phyloP scores from a whole-genome alignment of 495 filamentous ascomycete genomes.

The Aspergillus nanangensis region DNA sequence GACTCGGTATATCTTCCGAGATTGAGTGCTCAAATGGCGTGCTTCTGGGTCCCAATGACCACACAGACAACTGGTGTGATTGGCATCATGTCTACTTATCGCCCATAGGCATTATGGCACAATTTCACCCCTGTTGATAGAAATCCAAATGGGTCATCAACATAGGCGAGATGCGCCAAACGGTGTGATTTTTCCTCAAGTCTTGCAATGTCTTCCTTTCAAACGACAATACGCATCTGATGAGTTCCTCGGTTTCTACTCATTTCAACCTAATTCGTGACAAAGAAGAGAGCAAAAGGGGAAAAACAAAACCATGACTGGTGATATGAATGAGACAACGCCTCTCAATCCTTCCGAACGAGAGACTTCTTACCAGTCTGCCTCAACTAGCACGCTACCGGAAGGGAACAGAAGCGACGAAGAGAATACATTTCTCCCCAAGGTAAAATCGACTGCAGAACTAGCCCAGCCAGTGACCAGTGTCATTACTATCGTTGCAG shows the following conservation, averaged over 20 bases:
- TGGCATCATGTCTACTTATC: background rate
- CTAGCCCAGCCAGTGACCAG: constrained; percentile 13
- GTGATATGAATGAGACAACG: constrained; percentile 3
- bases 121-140: background rate
- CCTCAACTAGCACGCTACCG: background rate
- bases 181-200: background rate
- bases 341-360: constrained; percentile 1
- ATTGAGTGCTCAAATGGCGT: background rate
- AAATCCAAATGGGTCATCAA: too few relatives aligned
- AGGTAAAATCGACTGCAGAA: background rate
- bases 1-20: too few relatives aligned
- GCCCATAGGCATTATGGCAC: background rate
- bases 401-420: constrained; percentile 13
- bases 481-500: constrained; percentile 28
- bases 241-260: background rate
- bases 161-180: too few relatives aligned
- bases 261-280: background rate
- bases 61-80: background rate
- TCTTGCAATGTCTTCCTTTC: background rate
- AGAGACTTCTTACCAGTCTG: constrained; percentile 1
- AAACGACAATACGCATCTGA: background rate
- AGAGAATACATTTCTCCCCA: constrained; percentile 18
- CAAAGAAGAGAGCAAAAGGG: too few relatives aligned
- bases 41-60: background rate
- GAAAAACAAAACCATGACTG: constrained; percentile 2